Base-by-base conservation (phyloP, 2,329 filamentous ascomycete species). In the Corinectria fuckeliana region DNA sequence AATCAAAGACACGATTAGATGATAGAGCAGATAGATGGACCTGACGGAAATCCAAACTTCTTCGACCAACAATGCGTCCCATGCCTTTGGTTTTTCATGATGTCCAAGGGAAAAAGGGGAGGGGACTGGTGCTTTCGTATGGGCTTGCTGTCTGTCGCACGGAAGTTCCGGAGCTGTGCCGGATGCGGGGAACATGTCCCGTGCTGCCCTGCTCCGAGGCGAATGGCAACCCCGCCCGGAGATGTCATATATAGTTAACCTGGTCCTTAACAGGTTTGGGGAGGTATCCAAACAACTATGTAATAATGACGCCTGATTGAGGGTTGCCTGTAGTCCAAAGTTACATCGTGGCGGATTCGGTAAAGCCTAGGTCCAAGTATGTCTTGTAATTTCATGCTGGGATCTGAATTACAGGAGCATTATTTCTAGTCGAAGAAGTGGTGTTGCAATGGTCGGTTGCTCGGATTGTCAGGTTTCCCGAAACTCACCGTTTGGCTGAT, bases 21-120 rank as follows among this genome's bases (percentile, higher is more conserved):
- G 56, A 54, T 55, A 59, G 50, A 59, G 56, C 30, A 50, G 50
- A 59, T 55, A 59, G 56, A 59, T 30, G 48, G 48, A 51, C 55
- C 55, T 50, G 30, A 57, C 36, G 44, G 38, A 50, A 50, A 50
- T 38, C 50, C 38, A 45, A 36, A 50, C 38, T 47, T 53, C 44
- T 50, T 59, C 38, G 56, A 42, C 50, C 50, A 50, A 50, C 26
- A 18, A 26, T 16, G 16, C 32, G 9, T 36, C n/a, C 3, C 5
- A 6, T 7, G 3, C 8, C 32, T 18, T 2, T 3, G 18, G 3
- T 7, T n/a, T 18, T 2, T 3, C 16, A 36, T 30, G 25, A 45
- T 45, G 23, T 28, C 11, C 25, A 14, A 13, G 10, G 38, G 25
- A 23, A 36, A 36, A 18, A 8, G 3, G n/a, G 18, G 32, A 36